These are phyloP conservation scores for Saccharomycopsis lassenensis DNA, from an alignment of 805 yeast genomes.

Conservation along the genomic window DNA sequence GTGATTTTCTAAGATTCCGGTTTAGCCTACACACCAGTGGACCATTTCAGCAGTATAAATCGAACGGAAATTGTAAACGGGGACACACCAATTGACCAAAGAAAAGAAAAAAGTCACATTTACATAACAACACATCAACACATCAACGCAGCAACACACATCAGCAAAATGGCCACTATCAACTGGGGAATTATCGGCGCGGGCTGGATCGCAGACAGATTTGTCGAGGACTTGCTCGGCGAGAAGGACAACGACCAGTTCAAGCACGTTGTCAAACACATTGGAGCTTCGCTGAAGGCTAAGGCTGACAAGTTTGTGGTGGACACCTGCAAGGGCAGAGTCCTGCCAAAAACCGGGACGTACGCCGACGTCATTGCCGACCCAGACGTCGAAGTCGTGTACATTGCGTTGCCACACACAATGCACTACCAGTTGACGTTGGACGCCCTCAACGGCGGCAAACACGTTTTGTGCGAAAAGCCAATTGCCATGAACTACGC, in stretches of 20 bases:
- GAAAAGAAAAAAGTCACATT: too few relatives aligned
- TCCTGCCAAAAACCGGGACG: conserved; percentile 6
- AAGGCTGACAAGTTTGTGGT: conserved; percentile 18
- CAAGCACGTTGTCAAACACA: conserved; percentile 17
- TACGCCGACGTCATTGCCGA: conserved; percentile 37
- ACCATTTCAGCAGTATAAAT: too few relatives aligned
- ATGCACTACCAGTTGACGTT: conserved; percentile 37
- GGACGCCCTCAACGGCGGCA: conserved; percentile 32
- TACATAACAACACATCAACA: too few relatives aligned
- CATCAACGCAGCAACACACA: too few relatives aligned
- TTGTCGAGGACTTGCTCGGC: conserved; percentile 20
- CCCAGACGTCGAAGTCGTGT: conserved; percentile 35
- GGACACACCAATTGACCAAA: too few relatives aligned
- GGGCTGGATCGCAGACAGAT: conserved; percentile 22
- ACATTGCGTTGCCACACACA: conserved; percentile 45
- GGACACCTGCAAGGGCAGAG: too few relatives aligned
- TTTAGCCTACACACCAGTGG: too few relatives aligned
- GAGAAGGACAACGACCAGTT: conserved; percentile 16
- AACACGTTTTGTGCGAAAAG: conserved; percentile 45
- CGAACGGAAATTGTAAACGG: too few relatives aligned
- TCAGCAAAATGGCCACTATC: conserved; percentile 7
- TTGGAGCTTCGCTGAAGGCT: conserved; percentile 18
- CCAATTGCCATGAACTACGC: conserved; percentile 38
- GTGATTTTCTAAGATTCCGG: too few relatives aligned
- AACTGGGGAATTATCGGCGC: conserved; percentile 18